Percentiles rank a stretch among this genome's conserved stretches.
Evolutionary conservation across 345 rosid species (phyloP).

Genomic region (Populus ilicifolia): DNA sequence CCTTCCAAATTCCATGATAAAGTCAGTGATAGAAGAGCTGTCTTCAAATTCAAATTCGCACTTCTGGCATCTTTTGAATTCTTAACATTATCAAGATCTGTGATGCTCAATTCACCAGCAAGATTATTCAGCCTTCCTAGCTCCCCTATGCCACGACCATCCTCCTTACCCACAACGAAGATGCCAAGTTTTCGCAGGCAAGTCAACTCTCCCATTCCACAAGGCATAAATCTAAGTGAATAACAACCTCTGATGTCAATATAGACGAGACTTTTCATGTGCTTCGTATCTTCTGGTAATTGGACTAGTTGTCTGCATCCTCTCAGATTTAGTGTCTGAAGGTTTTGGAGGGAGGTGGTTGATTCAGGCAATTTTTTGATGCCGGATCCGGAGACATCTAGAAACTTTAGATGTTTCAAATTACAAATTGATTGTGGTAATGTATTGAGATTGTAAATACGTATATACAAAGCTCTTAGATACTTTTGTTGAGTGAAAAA

Average conservation of each 20-base stretch:
- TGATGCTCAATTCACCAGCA: constrained; percentile 10
- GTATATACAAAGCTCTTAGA: not conserved
- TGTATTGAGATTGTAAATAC: not conserved
- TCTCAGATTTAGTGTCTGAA: constrained; percentile 15
- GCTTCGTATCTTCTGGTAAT: not conserved
- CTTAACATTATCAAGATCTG: not conserved
- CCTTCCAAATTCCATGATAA: not conserved
- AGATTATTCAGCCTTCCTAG: constrained; percentile 3
- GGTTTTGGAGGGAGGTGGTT: constrained; percentile 10
- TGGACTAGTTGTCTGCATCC: not conserved
- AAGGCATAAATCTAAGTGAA: not conserved
- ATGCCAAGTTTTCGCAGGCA: constrained; percentile 9
- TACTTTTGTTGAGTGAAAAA: not conserved
- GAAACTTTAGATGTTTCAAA: constrained; percentile 19
- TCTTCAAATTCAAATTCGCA: constrained; percentile 19
- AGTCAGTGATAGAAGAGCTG: not conserved
- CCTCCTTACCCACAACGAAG: constrained; percentile 13
- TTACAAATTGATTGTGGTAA: constrained; percentile 1
- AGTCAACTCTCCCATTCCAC: constrained; percentile 8
- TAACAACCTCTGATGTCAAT: not conserved
- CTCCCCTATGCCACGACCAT: not conserved
- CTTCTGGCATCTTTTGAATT: constrained; percentile 6
- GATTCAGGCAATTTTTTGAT: constrained; percentile 14
- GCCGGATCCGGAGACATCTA: not conserved
- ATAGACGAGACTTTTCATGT: constrained; percentile 1